phyloP scores from a whole-genome alignment of 176 grass and related monocot species.

The Aegilops speltoides region DNA sequence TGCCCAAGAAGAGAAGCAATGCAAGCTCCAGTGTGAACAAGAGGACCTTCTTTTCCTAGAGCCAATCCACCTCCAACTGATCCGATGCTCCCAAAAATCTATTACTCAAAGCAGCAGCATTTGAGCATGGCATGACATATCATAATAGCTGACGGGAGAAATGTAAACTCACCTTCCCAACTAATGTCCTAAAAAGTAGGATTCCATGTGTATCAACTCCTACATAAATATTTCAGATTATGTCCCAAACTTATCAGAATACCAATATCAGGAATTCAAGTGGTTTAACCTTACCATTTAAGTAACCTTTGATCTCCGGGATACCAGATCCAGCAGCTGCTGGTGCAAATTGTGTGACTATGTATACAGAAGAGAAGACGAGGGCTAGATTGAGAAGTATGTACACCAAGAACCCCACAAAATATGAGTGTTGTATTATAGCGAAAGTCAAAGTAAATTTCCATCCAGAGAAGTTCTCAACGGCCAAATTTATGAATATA shows the following conservation, averaged over 20 bases:
- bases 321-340: conserved; percentile 99
- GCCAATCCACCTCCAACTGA: conserved; percentile 98
- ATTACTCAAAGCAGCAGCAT: conserved; percentile 32
- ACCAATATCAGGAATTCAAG: conserved; percentile 20
- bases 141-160: conserved; percentile 29
- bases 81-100: conserved; percentile 99
- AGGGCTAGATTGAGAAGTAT: conserved; percentile 81
- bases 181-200: conserved; percentile 94
- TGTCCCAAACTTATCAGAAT: background rate
- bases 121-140: conserved; percentile 38
- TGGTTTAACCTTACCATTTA: conserved; percentile 73
- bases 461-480: conserved; percentile 99
- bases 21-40: conserved; percentile 98
- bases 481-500: conserved; percentile 97
- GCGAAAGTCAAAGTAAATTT: conserved; percentile 90
- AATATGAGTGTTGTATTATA: conserved; percentile 97
- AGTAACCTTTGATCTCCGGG: conserved; percentile 98
- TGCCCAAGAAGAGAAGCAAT: conserved; percentile 99
- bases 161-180: conserved; percentile 69
- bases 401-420: conserved; percentile 88
- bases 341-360: conserved; percentile 88
- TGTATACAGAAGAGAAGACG: conserved; percentile 91
- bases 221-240: conserved; percentile 44
- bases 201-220: conserved; percentile 99
- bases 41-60: conserved; percentile 98